phyloP scores from a whole-genome alignment of 176 grass and related monocot species.

The Carex myosuroides region DNA sequence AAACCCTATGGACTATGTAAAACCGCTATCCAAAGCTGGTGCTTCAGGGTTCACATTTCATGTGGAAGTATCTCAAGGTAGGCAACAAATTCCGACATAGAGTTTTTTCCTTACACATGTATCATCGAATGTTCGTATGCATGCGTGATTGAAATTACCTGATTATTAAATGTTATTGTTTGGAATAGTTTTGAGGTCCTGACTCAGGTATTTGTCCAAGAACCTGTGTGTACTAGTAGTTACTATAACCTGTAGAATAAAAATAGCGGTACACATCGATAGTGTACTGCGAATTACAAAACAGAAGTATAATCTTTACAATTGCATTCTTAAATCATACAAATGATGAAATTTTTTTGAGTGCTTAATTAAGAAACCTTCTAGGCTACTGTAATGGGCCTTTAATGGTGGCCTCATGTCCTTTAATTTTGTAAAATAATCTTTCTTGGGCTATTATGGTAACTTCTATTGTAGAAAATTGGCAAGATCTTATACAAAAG shows the following conservation, averaged over 20 bases:
- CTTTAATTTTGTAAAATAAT: background rate
- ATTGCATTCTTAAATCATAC: background rate
- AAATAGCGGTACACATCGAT: background rate
- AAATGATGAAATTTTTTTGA: background rate
- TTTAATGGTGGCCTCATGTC: conserved; percentile 3
- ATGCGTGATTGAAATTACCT: background rate
- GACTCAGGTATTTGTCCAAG: background rate
- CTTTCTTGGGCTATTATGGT: background rate
- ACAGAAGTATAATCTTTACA: background rate
- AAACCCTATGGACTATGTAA: conserved; percentile 81
- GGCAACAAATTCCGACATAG: background rate
- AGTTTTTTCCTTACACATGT: background rate
- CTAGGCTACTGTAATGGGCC: background rate
- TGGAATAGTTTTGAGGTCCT: background rate
- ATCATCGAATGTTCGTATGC: background rate
- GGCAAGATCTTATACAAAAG: conserved; percentile 70
- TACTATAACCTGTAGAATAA: background rate
- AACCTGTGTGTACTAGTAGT: background rate
- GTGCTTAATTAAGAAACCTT: background rate
- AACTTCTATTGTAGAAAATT: conserved; percentile 50
- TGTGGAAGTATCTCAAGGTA: conserved; percentile 88
- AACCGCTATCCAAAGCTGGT: conserved; percentile 75
- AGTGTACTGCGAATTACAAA: background rate
- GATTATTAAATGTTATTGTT: background rate
- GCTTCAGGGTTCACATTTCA: conserved; percentile 99